A percentile compares a stretch with the other conserved stretches of the same genome.
These are phyloP conservation scores for Harringtonia lauricola DNA, from an alignment of 2,329 filamentous ascomycete genomes.

Conservation along the genomic window DNA sequence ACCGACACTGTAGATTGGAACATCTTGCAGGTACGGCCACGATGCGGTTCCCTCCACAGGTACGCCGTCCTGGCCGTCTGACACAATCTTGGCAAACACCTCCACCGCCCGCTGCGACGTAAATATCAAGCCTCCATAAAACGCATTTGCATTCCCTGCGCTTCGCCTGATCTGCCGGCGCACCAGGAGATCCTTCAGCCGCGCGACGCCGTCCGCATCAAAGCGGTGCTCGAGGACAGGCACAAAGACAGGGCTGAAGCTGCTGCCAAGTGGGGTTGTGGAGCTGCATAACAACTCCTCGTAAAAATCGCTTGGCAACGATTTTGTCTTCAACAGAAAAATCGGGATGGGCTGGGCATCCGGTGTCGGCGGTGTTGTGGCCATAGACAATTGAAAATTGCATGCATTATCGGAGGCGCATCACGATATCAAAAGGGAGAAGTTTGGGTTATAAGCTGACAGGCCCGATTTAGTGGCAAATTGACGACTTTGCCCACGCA, in stretches of 20 bases:
- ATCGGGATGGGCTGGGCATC: conserved; percentile 33
- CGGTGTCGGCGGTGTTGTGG: neutral
- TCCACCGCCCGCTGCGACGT: conserved; percentile 79
- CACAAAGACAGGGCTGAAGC: conserved; percentile 58
- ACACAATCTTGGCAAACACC: conserved; percentile 55
- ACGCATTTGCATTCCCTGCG: conserved; percentile 15
- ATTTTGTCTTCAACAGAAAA: conserved; percentile 69
- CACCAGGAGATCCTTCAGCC: conserved; percentile 39
- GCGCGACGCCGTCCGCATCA: conserved; percentile 43
- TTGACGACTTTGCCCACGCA: too few relatives aligned
- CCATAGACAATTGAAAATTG: neutral
- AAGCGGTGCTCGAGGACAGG: conserved; percentile 67
- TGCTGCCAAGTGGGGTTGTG: conserved; percentile 12
- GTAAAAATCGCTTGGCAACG: conserved; percentile 60
- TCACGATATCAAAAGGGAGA: too few relatives aligned
- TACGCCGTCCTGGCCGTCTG: conserved; percentile 28
- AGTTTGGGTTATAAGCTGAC: too few relatives aligned
- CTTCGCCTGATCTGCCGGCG: conserved; percentile 25
- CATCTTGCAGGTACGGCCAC: conserved; percentile 43
- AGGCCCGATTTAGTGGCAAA: too few relatives aligned
- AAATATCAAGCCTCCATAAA: conserved; percentile 71
- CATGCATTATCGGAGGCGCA: too few relatives aligned
- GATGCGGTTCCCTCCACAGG: conserved; percentile 9
- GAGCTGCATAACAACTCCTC: conserved; percentile 49
- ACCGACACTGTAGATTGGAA: conserved; percentile 67